Percentiles rank a stretch among this genome's conserved stretches.
phyloP scores from a whole-genome alignment of 257 asterid species.

The Nicotiana undulata region DNA sequence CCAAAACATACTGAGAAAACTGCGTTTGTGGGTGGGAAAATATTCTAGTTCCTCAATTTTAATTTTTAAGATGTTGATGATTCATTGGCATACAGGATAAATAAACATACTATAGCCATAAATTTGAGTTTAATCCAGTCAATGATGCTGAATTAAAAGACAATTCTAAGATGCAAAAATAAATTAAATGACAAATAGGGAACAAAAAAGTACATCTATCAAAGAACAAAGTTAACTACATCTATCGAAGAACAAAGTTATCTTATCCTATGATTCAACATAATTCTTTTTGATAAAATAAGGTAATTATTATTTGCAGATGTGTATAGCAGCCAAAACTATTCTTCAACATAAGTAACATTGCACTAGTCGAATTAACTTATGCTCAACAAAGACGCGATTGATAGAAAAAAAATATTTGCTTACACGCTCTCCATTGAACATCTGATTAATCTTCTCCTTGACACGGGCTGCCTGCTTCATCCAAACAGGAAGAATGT shows the following conservation, averaged over 20 bases:
- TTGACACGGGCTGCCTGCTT: constrained; percentile 76
- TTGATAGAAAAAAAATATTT: background rate
- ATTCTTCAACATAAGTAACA: background rate
- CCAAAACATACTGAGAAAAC: background rate
- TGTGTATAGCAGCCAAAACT: background rate
- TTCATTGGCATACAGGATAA: background rate
- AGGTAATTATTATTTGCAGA: background rate
- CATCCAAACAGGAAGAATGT: constrained; percentile 16
- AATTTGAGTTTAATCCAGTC: background rate
- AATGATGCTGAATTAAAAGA: background rate
- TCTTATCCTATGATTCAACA: background rate
- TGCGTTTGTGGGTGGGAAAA: background rate
- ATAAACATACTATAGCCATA: background rate
- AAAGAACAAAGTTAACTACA: background rate
- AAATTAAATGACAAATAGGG: background rate
- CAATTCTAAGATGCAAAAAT: background rate
- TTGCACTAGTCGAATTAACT: background rate
- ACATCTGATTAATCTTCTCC: constrained; percentile 78
- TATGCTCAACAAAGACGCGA: background rate
- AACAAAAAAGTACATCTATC: background rate
- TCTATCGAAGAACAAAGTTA: background rate
- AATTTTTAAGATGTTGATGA: background rate
- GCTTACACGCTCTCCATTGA: constrained; percentile 87
- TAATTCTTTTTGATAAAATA: background rate
- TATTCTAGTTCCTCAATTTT: background rate